Evolutionary conservation across 208 protist genomes (phyloP), one percentile per base, ranked within the genome.

Genomic region (Trypanosoma theileri): DNA sequence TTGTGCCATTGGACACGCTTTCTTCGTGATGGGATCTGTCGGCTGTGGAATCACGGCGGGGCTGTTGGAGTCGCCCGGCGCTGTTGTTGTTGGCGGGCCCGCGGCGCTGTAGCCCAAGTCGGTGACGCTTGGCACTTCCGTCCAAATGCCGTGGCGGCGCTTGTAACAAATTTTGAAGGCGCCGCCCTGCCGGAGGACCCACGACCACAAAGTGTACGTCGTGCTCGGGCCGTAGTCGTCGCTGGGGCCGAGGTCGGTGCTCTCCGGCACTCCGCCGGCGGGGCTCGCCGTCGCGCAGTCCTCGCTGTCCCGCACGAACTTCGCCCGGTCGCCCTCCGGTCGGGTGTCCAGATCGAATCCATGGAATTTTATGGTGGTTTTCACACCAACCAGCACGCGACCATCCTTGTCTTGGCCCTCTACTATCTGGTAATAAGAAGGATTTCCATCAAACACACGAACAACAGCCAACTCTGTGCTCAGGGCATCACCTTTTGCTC

Each of bases 161-260:
- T 70, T 66, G 77, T 91, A 92, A 73, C 86, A 95, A n/a, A 92
- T 74, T 66, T 89, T 89, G 70, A 74, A 95, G 50, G 75, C 59
- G 19, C 86, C 89, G 13, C 46, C 65, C 24, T 81, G 48, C n/a
- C 60, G 56, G 31, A 90, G 68, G 12, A 55, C 74, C 66, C 77
- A 85, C 56, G 41, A 73, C 86, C 86, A 93, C 19, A 83, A 65
- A 0, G 82, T 75, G 64, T 83, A 88, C 4, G 79, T 90, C 11
- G 88, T 90, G 61, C 79, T 65, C 7, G 81, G 85, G 31, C 88
- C 85, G 73, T 84, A 88, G 80, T 88, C 75, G 68, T 88, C 81
- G 9, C n/a, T 71, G 0, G 85, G 86, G 4, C 74, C 75, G 40
- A 92, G 77, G 53, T 88, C 66, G 13, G 76, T 73, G 0, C 46